Evolutionary conservation across 768 basidiomycete genomes (phyloP), one percentile per base, ranked within the genome.

Genomic region (Lactarius deliciosus): DNA sequence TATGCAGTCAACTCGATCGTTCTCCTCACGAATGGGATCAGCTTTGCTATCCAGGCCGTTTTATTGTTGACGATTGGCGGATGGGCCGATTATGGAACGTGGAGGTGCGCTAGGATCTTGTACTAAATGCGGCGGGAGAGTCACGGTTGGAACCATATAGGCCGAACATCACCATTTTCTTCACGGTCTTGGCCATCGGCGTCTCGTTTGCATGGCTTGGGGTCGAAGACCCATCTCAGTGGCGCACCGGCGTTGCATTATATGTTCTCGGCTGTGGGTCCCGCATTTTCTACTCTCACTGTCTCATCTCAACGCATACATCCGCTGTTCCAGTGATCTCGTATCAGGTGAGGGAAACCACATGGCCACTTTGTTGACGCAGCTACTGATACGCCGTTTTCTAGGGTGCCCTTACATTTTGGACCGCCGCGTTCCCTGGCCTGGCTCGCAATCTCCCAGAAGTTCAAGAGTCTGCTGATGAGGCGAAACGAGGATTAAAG

Each of bases 391-490:
- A 28, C 70, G 32, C 6, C 43, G n/a, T 45, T 47, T 13, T 53
- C 11, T 64, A 89, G 85, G 84, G 88, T 63, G 79, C 87, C 36
- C 74, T 91, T 63, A 91, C 90, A 0, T 92, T 92, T 75, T 92
- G 89, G 90, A 89, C 88, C 0, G 91, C 91, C 15, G 90, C 91
- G 15, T 91, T 92, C 73, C 89, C 90, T 0, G 90, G 88, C 20
- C 79, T 92, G 18, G 86, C 87, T 28, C 81, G 85, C 10, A 83
- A 91, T 73, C 81, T 91, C 32, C 86, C 88, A 0, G 85, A 90
- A 70, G 84, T 92, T n/a, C 80, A 83, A 68, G 74, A 79, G 59
- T 89, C 87, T 2, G 76, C 79, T 5, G 64, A 63, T 4, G 75
- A 81, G 57, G 79, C 77, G 2, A 75, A 76, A 50, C 63, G 73